Evolutionary conservation across 345 rosid genomes (phyloP).

Genomic region (Eucalyptus microcorys): DNA sequence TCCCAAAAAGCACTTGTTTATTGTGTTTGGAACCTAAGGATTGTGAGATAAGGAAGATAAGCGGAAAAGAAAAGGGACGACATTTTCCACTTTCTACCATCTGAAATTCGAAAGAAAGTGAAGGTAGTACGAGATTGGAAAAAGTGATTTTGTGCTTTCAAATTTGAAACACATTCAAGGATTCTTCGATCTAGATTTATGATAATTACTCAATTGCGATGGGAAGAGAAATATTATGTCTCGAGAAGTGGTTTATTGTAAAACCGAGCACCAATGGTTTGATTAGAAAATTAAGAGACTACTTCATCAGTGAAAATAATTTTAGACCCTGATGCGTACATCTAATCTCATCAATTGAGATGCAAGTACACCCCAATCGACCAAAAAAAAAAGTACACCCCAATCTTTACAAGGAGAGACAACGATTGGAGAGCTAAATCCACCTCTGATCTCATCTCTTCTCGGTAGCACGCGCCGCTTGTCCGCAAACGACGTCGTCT

Average conservation of each 20-base stretch:
- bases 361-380: not conserved
- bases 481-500: not conserved
- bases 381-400: not conserved
- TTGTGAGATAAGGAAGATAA: not conserved
- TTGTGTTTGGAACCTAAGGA: not conserved
- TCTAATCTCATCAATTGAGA: not conserved
- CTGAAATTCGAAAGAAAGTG: not conserved
- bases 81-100: not conserved
- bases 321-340: not conserved
- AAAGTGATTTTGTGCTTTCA: not conserved
- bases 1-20: not conserved
- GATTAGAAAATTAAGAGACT: not conserved
- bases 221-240: rapidly evolving
- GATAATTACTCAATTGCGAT: not conserved
- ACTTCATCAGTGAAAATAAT: not conserved
- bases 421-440: not conserved
- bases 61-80: not conserved
- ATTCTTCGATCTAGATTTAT: not conserved
- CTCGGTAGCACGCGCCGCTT: not conserved
- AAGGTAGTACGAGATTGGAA: not conserved
- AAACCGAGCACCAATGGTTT: not conserved
- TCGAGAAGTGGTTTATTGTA: not conserved
- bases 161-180: not conserved
- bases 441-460: not conserved
- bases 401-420: not conserved